Evolutionary conservation across 108 stramenopile genomes (phyloP).

Genomic region (Conticribra guillardii): DNA sequence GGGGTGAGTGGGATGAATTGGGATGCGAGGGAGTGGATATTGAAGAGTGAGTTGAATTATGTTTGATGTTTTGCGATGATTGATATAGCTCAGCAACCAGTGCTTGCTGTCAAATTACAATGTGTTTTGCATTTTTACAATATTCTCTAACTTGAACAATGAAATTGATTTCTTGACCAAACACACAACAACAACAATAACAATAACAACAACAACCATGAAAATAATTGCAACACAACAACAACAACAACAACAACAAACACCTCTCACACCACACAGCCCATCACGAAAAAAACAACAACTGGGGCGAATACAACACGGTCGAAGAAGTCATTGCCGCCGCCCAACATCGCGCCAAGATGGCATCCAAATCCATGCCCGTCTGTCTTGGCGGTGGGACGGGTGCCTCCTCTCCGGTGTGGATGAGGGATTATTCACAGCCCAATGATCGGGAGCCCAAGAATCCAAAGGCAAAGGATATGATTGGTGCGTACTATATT

Average conservation of each 20-base stretch:
- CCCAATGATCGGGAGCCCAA: constrained; percentile 60
- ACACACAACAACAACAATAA: too few species aligned
- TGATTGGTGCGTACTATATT: constrained; percentile 25
- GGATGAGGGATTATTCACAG: constrained; percentile 77
- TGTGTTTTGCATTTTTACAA: neutral
- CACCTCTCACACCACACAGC: constrained; percentile 12
- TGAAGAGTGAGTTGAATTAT: constrained; percentile 6
- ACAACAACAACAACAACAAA: too few species aligned
- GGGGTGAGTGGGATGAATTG: constrained; percentile 70
- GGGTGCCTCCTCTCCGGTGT: constrained; percentile 63
- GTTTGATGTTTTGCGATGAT: neutral
- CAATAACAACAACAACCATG: too few species aligned
- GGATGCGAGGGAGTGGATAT: constrained; percentile 61
- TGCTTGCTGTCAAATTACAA: too few species aligned
- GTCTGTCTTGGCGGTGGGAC: constrained; percentile 65
- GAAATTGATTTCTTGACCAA: too few species aligned
- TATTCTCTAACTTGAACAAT: too few species aligned
- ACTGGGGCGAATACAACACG: constrained; percentile 53
- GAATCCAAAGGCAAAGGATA: constrained; percentile 42
- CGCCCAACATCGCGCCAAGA: constrained; percentile 50
- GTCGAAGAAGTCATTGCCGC: constrained; percentile 53
- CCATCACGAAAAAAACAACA: constrained; percentile 51
- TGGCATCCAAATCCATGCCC: constrained; percentile 60
- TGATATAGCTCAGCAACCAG: too few species aligned
- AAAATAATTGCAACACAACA: too few species aligned